A percentile compares a stretch with the other conserved stretches of the same genome.
Conservation (phyloP, 2,329 filamentous ascomycete species). For the Paracamarosporium sp. region DNA sequence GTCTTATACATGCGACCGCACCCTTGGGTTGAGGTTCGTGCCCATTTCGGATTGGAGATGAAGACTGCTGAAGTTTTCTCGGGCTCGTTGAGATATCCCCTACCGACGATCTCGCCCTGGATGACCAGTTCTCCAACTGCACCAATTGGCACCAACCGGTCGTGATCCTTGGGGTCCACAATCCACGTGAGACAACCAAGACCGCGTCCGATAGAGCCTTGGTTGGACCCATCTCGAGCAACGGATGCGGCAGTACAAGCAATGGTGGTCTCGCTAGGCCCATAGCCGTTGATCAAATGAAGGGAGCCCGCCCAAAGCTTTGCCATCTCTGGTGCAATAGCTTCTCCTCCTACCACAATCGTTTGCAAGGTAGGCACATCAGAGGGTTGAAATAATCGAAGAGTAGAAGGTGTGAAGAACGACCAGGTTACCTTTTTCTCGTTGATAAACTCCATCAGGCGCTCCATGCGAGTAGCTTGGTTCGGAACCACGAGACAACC, state of each 20-base stretch:
- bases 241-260: not conserved
- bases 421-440: not conserved
- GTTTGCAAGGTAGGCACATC: not conserved
- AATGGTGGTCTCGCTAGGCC: slow-evolving; percentile 47
- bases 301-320: slow-evolving; percentile 44
- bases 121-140: slow-evolving; percentile 59
- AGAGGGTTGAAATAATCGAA: no score
- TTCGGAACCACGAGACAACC: slow-evolving; percentile 65
- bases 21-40: not conserved
- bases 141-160: slow-evolving; percentile 18
- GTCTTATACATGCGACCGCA: slow-evolving; percentile 31
- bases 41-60: slow-evolving; percentile 5
- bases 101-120: slow-evolving; percentile 56
- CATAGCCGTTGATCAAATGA: slow-evolving; percentile 48
- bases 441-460: not conserved
- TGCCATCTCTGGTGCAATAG: slow-evolving; percentile 25
- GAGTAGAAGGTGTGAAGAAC: no score
- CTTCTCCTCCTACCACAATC: slow-evolving; percentile 10
- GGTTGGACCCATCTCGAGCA: not conserved
- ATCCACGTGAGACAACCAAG: slow-evolving; percentile 59
- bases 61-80: slow-evolving; percentile 34
- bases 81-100: slow-evolving; percentile 29
- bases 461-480: slow-evolving; percentile 41
- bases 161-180: slow-evolving; percentile 20
- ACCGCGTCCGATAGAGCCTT: not conserved